phyloP scores from a whole-genome alignment of 225 moss, liverwort and hornwort genomes.

The Lunularia cruciata region DNA sequence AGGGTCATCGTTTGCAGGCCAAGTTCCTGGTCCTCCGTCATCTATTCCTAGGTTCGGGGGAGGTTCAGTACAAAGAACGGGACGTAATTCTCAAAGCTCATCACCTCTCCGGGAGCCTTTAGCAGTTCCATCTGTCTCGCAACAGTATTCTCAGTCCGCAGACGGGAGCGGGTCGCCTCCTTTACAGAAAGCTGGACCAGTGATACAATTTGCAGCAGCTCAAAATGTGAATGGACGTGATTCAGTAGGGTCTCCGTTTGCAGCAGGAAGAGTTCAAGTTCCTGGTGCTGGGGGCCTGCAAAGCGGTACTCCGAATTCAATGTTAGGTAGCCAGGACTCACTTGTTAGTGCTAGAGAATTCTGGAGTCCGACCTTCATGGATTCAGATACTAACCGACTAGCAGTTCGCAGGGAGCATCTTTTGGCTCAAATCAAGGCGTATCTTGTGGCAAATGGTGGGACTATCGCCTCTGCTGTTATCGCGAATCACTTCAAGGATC shows the following conservation, averaged over 20 bases:
- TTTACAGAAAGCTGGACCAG: neutral
- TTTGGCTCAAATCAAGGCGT: constrained; percentile 58
- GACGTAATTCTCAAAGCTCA: constrained; percentile 9
- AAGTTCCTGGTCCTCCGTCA: neutral
- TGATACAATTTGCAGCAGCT: neutral
- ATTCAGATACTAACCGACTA: neutral
- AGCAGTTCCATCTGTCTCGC: constrained; percentile 6
- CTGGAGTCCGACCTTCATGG: constrained; percentile 11
- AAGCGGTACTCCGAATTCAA: neutral
- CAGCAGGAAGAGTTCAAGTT: neutral
- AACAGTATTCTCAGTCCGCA: neutral
- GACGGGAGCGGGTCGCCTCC: constrained; percentile 4
- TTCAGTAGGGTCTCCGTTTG: neutral
- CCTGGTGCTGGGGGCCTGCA: neutral
- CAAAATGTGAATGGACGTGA: constrained; percentile 24
- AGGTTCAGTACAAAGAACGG: constrained; percentile 2
- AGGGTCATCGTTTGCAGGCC: too few relatives aligned
- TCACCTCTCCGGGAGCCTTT: neutral
- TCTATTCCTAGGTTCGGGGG: constrained; percentile 17
- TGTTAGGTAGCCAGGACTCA: neutral
- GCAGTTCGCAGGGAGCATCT: constrained; percentile 55
- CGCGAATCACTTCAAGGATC: constrained; percentile 62
- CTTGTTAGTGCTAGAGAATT: neutral
- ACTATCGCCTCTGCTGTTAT: constrained; percentile 55
- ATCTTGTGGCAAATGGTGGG: constrained; percentile 61